A percentile compares a stretch with the other conserved stretches of the same genome.
Evolutionary conservation across 768 basidiomycete species (phyloP).

Genomic region (Rhodocollybia butyracea): DNA sequence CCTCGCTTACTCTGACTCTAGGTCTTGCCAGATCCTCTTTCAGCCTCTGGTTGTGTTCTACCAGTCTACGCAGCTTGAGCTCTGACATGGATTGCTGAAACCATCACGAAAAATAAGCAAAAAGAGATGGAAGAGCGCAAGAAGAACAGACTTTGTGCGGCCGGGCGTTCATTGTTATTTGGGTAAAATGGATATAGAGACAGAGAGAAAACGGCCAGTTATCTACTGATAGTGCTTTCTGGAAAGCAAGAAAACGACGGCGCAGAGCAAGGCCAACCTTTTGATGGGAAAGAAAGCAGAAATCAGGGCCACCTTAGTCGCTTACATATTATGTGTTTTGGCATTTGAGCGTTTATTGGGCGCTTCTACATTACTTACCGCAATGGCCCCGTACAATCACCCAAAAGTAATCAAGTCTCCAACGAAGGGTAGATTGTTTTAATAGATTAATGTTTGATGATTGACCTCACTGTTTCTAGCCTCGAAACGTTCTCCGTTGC

Average conservation of each 20-base stretch:
- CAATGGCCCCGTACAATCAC: neutral
- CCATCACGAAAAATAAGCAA: neutral
- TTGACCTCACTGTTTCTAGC: neutral
- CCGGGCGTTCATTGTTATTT: conserved; percentile 60
- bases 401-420: neutral
- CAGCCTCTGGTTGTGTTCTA: conserved; percentile 70
- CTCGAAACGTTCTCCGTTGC: conserved; percentile 4
- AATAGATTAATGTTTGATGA: neutral
- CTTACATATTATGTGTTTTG: neutral
- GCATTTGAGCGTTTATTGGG: neutral
- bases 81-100: conserved; percentile 84
- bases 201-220: neutral
- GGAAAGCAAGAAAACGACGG: neutral
- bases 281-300: conserved; percentile 6
- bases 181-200: neutral
- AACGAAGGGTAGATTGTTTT: neutral
- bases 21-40: conserved; percentile 63
- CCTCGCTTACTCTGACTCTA: conserved; percentile 90
- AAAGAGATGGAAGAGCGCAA: neutral
- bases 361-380: neutral
- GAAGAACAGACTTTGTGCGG: conserved; percentile 57
- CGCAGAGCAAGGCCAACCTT: conserved; percentile 3
- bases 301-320: neutral
- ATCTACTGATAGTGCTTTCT: neutral
- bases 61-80: conserved; percentile 72